Percentiles rank a stretch among this genome's conserved stretches.
Conservation (phyloP, 176 grass and related monocot species). For the Chrysopogon serrulatus region DNA sequence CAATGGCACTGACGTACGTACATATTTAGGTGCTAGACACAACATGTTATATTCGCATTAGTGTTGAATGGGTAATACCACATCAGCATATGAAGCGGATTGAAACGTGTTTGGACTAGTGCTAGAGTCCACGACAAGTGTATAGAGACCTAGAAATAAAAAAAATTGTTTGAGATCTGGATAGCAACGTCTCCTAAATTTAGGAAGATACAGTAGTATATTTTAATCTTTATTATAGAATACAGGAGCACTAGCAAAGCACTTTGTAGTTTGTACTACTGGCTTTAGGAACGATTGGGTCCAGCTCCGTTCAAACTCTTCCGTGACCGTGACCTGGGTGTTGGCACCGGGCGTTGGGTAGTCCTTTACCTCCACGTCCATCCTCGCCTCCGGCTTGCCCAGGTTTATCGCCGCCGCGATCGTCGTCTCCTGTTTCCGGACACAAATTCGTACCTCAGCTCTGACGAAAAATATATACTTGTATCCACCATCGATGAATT, state of each 20-base stretch:
- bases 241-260: not conserved
- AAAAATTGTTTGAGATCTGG: not conserved
- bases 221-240: not conserved
- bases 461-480: no score
- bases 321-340: not conserved
- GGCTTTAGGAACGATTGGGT: not conserved
- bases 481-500: no score
- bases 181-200: not conserved
- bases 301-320: not conserved
- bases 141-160: not conserved
- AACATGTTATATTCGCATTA: no score
- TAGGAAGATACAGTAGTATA: not conserved
- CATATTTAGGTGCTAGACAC: no score
- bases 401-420: not conserved
- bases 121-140: no score
- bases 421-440: not conserved
- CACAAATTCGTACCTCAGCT: no score
- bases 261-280: no score
- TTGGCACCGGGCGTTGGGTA: constrained; percentile 28
- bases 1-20: no score
- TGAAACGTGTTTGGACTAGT: no score
- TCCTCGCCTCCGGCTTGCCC: not conserved
- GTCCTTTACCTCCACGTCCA: constrained; percentile 51
- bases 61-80: no score
- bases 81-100: no score